Evolutionary conservation across 257 asterid species (phyloP), one percentile per base, ranked within the genome.

Genomic region (Euphrasia confusa): DNA sequence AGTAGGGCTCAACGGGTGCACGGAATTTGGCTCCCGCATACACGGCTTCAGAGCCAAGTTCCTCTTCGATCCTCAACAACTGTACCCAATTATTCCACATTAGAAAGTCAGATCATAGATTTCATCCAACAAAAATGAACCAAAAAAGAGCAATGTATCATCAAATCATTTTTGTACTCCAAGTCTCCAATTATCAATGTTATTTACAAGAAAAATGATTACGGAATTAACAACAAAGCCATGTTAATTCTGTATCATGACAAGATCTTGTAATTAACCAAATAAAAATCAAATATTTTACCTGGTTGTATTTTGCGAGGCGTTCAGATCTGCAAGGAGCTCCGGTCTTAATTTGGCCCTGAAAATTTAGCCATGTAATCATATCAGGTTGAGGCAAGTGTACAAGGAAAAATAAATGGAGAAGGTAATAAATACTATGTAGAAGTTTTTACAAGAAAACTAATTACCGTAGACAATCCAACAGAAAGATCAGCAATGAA

Each of bases 321-420:
- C 96, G 98, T 75, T 91, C 96, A 10, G 98, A 91, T 73, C 96
- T 71, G 95, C 95, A 91, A n/a, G 98, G 98, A 59, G 98, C 95
- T 68, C 98, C 98, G 0, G 98, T 91, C 84, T 91, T 91, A 66
- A 91, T 91, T 75, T 91, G 96, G 53, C 98, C 98, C 98, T 91
- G 85, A 27, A 27, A 57, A 53, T 3, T 27, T 62, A 24, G 52
- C 18, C 17, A 6, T 2, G 57, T 33, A 44, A 47, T 21, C 72
- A 60, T 64, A 64, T 2, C 8, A 9, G 4, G 26, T 49, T 45
- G 52, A 45, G 17, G 55, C 13, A 7, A 35, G 40, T 6, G 40
- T 35, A 35, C 2, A 35, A 1, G 15, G 9, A 13, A 15, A 12
- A 28, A 30, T 33, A 28, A n/a, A 60, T 10, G n/a, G 11, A 17